These are phyloP conservation scores for Capsella rubella DNA, from an alignment of 441 rosid species.

Conservation along the genomic window DNA sequence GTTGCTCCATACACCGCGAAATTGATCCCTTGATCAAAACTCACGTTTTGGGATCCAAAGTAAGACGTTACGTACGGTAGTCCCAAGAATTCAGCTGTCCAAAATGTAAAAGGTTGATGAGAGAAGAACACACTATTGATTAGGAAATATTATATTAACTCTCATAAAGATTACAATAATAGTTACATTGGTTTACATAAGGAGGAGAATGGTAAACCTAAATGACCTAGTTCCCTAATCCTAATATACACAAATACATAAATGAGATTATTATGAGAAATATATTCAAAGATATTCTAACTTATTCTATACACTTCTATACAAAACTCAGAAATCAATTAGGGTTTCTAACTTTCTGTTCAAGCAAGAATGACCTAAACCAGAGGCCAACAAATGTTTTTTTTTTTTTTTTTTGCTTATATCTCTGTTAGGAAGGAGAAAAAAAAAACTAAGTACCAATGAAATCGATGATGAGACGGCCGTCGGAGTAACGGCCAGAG, in stretches of 20 bases:
- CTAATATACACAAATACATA: too few species aligned
- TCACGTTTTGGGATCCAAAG: constrained; percentile 29
- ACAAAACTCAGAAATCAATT: background rate
- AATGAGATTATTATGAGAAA: too few species aligned
- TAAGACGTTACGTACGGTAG: constrained; percentile 52
- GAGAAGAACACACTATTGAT: too few species aligned
- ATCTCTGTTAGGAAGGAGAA: background rate
- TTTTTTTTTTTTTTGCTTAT: background rate
- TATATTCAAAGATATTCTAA: too few species aligned
- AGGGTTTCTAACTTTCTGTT: constrained; percentile 1
- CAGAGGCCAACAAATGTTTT: background rate
- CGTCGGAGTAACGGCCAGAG: constrained; percentile 54
- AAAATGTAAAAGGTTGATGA: too few species aligned
- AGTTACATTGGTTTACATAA: too few species aligned
- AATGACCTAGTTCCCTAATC: too few species aligned
- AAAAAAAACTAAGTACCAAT: background rate
- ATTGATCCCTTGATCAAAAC: constrained; percentile 48
- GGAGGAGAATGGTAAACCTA: too few species aligned
- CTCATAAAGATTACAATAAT: too few species aligned
- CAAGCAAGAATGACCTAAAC: constrained; percentile 19
- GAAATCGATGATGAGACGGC: constrained; percentile 22
- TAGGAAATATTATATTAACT: too few species aligned
- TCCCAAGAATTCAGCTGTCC: constrained; percentile 53
- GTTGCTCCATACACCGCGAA: constrained; percentile 61
- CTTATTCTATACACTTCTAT: background rate